phyloP scores from a whole-genome alignment of 225 moss, liverwort and hornwort species.

The Sphagnum contortum region DNA sequence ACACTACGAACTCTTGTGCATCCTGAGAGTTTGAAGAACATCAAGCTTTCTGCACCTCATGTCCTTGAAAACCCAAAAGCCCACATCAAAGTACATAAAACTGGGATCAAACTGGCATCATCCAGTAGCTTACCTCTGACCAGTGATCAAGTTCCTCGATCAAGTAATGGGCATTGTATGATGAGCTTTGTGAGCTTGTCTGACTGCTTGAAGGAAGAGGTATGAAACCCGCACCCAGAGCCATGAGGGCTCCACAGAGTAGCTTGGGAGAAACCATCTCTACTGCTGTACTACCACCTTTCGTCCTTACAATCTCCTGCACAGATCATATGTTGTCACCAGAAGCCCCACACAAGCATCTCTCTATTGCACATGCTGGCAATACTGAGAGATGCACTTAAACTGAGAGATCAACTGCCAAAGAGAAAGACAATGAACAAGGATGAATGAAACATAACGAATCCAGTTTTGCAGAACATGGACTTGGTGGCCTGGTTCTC shows the following conservation, averaged over 20 bases:
- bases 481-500: too few species aligned
- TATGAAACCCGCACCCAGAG: constrained; percentile 65
- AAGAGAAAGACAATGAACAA: too few species aligned
- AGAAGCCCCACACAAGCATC: neutral
- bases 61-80: too few species aligned
- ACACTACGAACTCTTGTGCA: too few species aligned
- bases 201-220: constrained; percentile 28
- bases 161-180: constrained; percentile 28
- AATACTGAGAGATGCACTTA: too few species aligned
- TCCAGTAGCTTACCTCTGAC: constrained; percentile 33
- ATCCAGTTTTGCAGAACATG: too few species aligned
- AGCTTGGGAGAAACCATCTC: constrained; percentile 57
- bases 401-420: too few species aligned
- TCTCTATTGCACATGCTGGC: neutral
- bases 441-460: too few species aligned
- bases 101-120: too few species aligned
- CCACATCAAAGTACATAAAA: too few species aligned
- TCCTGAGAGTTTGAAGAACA: too few species aligned
- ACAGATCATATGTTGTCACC: neutral
- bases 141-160: constrained; percentile 37
- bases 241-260: constrained; percentile 56
- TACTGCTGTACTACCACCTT: constrained; percentile 17
- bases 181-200: constrained; percentile 19
- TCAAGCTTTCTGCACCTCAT: too few species aligned
- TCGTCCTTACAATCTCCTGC: constrained; percentile 59